These are phyloP conservation scores for Coemansia furcata DNA, from an alignment of 192 early-diverging fungal genomes.

Conservation along the genomic window DNA sequence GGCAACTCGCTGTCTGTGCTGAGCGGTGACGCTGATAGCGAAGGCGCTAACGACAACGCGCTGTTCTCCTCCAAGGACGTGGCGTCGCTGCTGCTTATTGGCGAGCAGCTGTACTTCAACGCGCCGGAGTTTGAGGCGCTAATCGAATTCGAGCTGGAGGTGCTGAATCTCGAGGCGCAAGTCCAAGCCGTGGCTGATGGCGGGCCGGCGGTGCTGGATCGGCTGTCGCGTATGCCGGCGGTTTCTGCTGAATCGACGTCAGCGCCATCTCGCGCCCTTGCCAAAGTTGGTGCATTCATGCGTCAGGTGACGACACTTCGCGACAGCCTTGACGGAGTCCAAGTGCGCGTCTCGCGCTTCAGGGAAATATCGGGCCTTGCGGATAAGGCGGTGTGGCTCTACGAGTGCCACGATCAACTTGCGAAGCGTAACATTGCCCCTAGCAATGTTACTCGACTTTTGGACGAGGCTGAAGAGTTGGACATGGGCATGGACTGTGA, in stretches of 20 bases:
- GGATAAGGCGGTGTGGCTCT: slow-evolving; percentile 10
- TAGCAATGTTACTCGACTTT: background rate
- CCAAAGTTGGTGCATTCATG: background rate
- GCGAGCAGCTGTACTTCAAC: slow-evolving; percentile 44
- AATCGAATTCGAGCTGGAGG: slow-evolving; percentile 29
- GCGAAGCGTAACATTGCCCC: background rate
- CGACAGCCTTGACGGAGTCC: background rate
- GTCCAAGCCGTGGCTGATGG: background rate
- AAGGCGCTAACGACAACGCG: background rate
- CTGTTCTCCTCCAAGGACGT: slow-evolving; percentile 24
- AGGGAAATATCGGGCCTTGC: slow-evolving; percentile 4
- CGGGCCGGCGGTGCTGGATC: slow-evolving; percentile 1
- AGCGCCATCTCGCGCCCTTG: background rate
- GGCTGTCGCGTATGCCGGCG: slow-evolving; percentile 9
- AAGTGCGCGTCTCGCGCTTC: background rate
- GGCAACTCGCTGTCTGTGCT: background rate
- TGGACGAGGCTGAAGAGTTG: slow-evolving; percentile 16
- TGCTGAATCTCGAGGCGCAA: slow-evolving; percentile 13
- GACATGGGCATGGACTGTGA: background rate
- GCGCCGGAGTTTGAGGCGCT: slow-evolving; percentile 46
- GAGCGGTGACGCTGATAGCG: background rate
- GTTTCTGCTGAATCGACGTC: background rate
- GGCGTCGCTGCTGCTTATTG: slow-evolving; percentile 19
- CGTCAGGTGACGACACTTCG: background rate
- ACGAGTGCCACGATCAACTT: slow-evolving; percentile 8